Conservation (phyloP, 2,329 filamentous ascomycete species). For the Purpureocillium takamizusanense region DNA sequence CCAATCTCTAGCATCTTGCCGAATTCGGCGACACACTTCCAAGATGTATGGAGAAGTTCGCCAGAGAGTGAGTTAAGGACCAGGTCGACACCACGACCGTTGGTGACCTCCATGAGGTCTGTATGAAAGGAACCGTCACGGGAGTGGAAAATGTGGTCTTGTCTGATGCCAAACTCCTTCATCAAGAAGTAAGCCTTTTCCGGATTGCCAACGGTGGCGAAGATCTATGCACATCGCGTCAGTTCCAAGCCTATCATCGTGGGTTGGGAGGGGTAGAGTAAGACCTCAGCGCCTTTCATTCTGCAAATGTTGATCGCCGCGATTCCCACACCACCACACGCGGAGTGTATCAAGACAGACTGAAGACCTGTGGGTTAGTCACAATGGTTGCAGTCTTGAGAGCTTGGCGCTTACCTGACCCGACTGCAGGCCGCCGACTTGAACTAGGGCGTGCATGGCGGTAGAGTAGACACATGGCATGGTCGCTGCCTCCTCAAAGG, state of each 20-base stretch:
- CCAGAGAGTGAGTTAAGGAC: slow-evolving; percentile 21
- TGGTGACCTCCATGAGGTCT: slow-evolving; percentile 13
- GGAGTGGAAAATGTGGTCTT: slow-evolving; percentile 17
- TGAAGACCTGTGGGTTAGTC: slow-evolving; percentile 3
- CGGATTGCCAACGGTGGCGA: slow-evolving; percentile 16
- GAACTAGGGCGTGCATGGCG: slow-evolving; percentile 11
- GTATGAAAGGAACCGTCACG: slow-evolving; percentile 15
- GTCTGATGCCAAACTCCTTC: slow-evolving; percentile 10
- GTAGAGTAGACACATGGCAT: slow-evolving; percentile 23
- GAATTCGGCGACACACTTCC: slow-evolving; percentile 23
- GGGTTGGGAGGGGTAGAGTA: no score
- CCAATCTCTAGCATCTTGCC: slow-evolving; percentile 27
- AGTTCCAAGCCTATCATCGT: no score
- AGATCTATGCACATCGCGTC: slow-evolving; percentile 2
- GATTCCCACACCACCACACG: slow-evolving; percentile 19
- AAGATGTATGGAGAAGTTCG: slow-evolving; percentile 19
- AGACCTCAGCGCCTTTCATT: slow-evolving; percentile 13
- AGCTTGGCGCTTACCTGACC: no score
- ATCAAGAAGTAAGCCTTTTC: slow-evolving; percentile 18
- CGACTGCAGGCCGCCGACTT: slow-evolving; percentile 4
- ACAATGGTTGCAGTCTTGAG: no score
- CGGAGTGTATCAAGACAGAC: slow-evolving; percentile 21
- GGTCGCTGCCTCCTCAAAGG: slow-evolving; percentile 22
- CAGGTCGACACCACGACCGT: slow-evolving; percentile 18
- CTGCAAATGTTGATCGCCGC: slow-evolving; percentile 17